A percentile compares a stretch with the other conserved stretches of the same genome.
Conservation (phyloP, 106 monocot species). For the Ottelia alismoides region DNA sequence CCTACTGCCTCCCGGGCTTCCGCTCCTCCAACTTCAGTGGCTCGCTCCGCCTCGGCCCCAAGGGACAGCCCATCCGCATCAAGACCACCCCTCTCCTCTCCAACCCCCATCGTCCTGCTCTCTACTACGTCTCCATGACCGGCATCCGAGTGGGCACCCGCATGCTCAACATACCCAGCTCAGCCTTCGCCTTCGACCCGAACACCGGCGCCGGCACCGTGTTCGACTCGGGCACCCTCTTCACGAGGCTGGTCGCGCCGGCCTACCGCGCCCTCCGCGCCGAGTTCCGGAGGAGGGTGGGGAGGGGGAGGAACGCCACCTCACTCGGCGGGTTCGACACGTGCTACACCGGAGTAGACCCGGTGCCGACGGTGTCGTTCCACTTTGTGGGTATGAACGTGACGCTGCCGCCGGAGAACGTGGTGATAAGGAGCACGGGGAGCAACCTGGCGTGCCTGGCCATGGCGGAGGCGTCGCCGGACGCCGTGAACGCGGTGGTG, state of each 20-base stretch:
- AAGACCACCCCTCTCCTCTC: constrained; percentile 60
- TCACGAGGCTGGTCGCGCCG: constrained; percentile 70
- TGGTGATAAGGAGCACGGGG: constrained; percentile 54
- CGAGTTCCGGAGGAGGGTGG: constrained; percentile 54
- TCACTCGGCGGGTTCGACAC: constrained; percentile 95
- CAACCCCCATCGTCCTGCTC: constrained; percentile 66
- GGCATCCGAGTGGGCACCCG: constrained; percentile 50
- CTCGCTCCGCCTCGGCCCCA: constrained; percentile 71
- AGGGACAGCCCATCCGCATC: constrained; percentile 53
- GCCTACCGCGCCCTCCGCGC: constrained; percentile 56
- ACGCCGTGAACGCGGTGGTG: constrained; percentile 49
- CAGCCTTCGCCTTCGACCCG: constrained; percentile 53
- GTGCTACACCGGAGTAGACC: constrained; percentile 53
- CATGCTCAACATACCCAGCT: constrained; percentile 23
- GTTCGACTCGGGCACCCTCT: constrained; percentile 95
- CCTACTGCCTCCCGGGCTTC: constrained; percentile 92
- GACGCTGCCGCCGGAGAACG: constrained; percentile 72
- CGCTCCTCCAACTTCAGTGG: constrained; percentile 83
- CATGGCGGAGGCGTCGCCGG: constrained; percentile 49
- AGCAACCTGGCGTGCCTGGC: constrained; percentile 46
- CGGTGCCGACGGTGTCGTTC: constrained; percentile 60
- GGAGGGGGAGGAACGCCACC: constrained; percentile 15
- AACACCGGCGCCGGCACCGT: constrained; percentile 76
- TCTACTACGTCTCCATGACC: constrained; percentile 82
- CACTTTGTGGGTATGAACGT: constrained; percentile 63